Conservation (phyloP, 1,284 basidiomycete genomes). For the Trametes sp. region DNA sequence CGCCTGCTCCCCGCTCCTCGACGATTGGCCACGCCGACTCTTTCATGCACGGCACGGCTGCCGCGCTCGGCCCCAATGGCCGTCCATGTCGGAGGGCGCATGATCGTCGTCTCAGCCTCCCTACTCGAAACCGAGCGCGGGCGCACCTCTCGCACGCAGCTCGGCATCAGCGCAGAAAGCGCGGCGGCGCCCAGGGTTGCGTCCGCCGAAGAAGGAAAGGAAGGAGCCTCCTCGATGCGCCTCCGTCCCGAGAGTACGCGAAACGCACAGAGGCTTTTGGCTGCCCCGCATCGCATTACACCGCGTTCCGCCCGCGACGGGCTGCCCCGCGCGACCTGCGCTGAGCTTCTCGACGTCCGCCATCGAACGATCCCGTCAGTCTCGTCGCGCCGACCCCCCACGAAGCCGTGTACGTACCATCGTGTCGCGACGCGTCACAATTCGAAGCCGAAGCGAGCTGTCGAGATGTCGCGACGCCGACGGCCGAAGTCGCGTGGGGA, state of each 20-base stretch:
- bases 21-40: not conserved
- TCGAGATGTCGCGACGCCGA: slow-evolving; percentile 1
- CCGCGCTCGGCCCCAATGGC: not conserved
- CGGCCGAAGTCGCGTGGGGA: not conserved
- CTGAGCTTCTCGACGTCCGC: slow-evolving; percentile 23
- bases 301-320: not conserved
- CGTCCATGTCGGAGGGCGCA: not conserved
- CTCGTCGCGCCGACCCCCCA: slow-evolving; percentile 3
- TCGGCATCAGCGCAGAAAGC: not conserved
- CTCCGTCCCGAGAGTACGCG: not conserved
- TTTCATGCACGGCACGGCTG: no score
- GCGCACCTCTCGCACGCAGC: not conserved
- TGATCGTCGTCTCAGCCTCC: not conserved
- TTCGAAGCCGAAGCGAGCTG: not conserved
- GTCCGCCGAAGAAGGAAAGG: not conserved
- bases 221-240: not conserved
- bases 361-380: slow-evolving; percentile 27
- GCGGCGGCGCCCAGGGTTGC: not conserved
- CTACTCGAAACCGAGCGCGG: not conserved
- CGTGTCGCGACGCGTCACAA: not conserved
- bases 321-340: not conserved
- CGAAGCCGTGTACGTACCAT: slow-evolving; percentile 1
- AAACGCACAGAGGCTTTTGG: slow-evolving; percentile 5
- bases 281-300: not conserved
- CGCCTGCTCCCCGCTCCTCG: not conserved